Percentiles rank a stretch among this genome's conserved stretches.
Evolutionary conservation across 768 basidiomycete genomes (phyloP).

Genomic region (Xerocomus brunneocitrinus): DNA sequence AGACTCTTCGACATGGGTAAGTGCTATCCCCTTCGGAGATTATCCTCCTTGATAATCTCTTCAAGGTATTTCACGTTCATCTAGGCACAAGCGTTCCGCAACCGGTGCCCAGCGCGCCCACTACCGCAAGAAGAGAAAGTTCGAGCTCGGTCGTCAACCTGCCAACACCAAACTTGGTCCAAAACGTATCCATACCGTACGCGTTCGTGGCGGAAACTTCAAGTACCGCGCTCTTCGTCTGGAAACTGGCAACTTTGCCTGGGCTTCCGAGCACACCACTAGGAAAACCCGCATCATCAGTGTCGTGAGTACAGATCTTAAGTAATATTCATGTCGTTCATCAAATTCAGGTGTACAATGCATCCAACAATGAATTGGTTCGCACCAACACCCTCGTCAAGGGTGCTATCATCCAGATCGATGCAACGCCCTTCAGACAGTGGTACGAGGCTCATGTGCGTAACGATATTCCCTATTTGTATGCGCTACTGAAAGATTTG

Average conservation of each 20-base stretch:
- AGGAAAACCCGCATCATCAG: slow-evolving; percentile 94
- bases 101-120: slow-evolving; percentile 89
- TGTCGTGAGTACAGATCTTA: slow-evolving; percentile 64
- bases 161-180: slow-evolving; percentile 95
- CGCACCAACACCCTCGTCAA: slow-evolving; percentile 99
- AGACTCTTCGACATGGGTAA: slow-evolving; percentile 74
- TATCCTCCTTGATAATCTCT: slow-evolving; percentile 9
- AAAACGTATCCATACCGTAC: slow-evolving; percentile 93
- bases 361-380: slow-evolving; percentile 99
- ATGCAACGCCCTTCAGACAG: slow-evolving; percentile 98
- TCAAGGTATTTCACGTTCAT: slow-evolving; percentile 93
- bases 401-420: slow-evolving; percentile 92
- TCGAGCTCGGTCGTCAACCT: slow-evolving; percentile 97
- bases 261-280: slow-evolving; percentile 93
- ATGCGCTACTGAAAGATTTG: slow-evolving; percentile 3
- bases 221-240: slow-evolving; percentile 97
- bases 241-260: slow-evolving; percentile 96
- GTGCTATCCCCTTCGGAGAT: slow-evolving; percentile 34
- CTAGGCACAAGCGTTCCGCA: slow-evolving; percentile 94
- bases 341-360: slow-evolving; percentile 80
- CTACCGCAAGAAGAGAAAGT: slow-evolving; percentile 99
- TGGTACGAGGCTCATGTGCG: slow-evolving; percentile 98
- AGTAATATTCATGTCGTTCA: slow-evolving; percentile 3
- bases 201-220: slow-evolving; percentile 91
- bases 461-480: slow-evolving; percentile 16